Conservation (phyloP, 1,139 yeast genomes). For the Hansenula anomala region DNA sequence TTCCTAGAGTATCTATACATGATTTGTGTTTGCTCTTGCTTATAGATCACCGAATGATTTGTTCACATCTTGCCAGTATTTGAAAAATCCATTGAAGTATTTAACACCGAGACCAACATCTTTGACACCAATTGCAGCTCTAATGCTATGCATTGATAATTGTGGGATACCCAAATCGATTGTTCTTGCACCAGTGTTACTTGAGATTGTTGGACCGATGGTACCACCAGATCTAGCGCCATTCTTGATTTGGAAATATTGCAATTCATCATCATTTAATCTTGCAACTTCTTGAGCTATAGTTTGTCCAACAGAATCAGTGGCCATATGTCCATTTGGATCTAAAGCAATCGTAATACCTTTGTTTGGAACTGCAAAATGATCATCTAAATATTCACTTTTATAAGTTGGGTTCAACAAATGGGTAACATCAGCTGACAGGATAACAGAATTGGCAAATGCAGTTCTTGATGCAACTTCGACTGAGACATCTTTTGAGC, state of each 20-base stretch:
- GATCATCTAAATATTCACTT: slow-evolving; percentile 60
- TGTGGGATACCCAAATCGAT: slow-evolving; percentile 77
- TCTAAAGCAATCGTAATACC: slow-evolving; percentile 71
- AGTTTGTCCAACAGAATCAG: slow-evolving; percentile 68
- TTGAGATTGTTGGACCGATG: slow-evolving; percentile 67
- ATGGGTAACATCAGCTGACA: slow-evolving; percentile 68
- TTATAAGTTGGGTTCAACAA: slow-evolving; percentile 59
- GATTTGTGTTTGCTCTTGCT: no score
- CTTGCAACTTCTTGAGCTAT: slow-evolving; percentile 62
- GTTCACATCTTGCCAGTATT: slow-evolving; percentile 50
- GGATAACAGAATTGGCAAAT: slow-evolving; percentile 51
- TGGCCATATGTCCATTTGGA: slow-evolving; percentile 77
- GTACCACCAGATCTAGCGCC: slow-evolving; percentile 76
- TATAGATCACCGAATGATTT: slow-evolving; percentile 40
- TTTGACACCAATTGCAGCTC: slow-evolving; percentile 69
- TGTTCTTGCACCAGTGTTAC: slow-evolving; percentile 67
- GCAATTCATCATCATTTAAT: slow-evolving; percentile 55
- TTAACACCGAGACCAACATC: slow-evolving; percentile 66
- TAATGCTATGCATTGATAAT: slow-evolving; percentile 75
- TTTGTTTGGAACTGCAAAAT: slow-evolving; percentile 72
- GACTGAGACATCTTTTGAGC: slow-evolving; percentile 17
- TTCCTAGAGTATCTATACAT: no score
- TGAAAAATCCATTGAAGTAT: slow-evolving; percentile 60
- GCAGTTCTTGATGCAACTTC: slow-evolving; percentile 27
- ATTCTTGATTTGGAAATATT: slow-evolving; percentile 68